Conservation (phyloP, 2,329 filamentous ascomycete species). For the Cytospora schulzeri region DNA sequence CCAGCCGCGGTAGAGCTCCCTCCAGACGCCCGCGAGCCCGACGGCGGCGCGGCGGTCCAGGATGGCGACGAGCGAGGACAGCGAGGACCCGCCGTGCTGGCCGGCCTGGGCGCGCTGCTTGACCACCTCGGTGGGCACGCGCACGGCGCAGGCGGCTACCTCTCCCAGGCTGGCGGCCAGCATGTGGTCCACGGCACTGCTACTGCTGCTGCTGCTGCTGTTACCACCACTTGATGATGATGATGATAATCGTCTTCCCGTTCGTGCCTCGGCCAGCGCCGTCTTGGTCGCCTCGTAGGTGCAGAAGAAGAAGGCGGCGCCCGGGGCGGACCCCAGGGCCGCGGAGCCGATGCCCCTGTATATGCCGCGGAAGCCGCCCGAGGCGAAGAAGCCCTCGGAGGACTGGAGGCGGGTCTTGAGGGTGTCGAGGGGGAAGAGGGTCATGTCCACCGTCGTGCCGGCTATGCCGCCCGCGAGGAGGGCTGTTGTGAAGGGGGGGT, state of each 20-base stretch:
- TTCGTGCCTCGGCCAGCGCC: slow-evolving; percentile 41
- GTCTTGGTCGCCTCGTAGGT: slow-evolving; percentile 81
- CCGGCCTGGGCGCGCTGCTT: slow-evolving; percentile 95
- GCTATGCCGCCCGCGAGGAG: slow-evolving; percentile 84
- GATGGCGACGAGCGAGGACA: slow-evolving; percentile 71
- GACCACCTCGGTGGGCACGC: slow-evolving; percentile 94
- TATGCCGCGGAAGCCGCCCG: slow-evolving; percentile 86
- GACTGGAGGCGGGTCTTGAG: slow-evolving; percentile 97
- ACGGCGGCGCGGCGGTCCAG: slow-evolving; percentile 50
- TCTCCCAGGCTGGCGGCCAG: slow-evolving; percentile 83
- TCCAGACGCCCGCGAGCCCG: slow-evolving; percentile 64
- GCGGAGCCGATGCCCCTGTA: slow-evolving; percentile 92
- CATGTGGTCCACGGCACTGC: slow-evolving; percentile 65
- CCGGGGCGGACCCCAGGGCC: slow-evolving; percentile 87
- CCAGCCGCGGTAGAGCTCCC: slow-evolving; percentile 89
- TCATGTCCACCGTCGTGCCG: slow-evolving; percentile 94
- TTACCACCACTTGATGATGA: background rate
- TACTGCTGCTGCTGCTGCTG: slow-evolving; percentile 33
- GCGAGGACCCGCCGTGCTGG: slow-evolving; percentile 71
- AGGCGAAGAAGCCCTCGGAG: slow-evolving; percentile 72
- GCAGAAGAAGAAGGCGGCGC: slow-evolving; percentile 95
- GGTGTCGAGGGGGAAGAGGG: slow-evolving; percentile 96
- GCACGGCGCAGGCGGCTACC: slow-evolving; percentile 85
- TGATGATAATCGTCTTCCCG: background rate
- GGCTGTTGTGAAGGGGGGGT: slow-evolving; percentile 58